phyloP scores from a whole-genome alignment of 768 basidiomycete genomes.

The Suillus bovinus region DNA sequence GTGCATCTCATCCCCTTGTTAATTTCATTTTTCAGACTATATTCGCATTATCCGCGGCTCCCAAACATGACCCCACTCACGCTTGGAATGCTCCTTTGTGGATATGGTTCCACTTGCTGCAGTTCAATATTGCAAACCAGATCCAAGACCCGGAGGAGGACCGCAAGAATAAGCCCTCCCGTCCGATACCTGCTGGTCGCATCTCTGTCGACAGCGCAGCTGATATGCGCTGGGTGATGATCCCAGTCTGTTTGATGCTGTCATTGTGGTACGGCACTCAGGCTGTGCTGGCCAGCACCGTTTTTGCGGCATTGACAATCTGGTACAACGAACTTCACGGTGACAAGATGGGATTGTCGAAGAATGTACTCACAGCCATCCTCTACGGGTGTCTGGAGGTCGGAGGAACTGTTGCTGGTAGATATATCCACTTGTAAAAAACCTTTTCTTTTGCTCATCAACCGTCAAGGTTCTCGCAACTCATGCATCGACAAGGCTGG shows the following conservation, averaged over 20 bases:
- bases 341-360: constrained; percentile 39
- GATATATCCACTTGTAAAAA: not conserved
- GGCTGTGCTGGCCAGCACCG: constrained; percentile 34
- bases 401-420: constrained; percentile 40
- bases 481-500: constrained; percentile 27
- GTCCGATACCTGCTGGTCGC: constrained; percentile 44
- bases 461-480: constrained; percentile 24
- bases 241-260: constrained; percentile 31
- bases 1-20: not conserved
- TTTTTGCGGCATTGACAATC: constrained; percentile 28
- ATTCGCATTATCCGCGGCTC: constrained; percentile 30
- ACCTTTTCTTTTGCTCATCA: not conserved
- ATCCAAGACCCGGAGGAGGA: constrained; percentile 40
- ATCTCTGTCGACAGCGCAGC: constrained; percentile 34
- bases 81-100: constrained; percentile 33
- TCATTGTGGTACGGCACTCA: constrained; percentile 33
- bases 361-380: constrained; percentile 40
- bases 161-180: constrained; percentile 39
- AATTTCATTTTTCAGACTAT: constrained; percentile 24
- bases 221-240: constrained; percentile 36
- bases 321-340: constrained; percentile 42
- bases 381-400: constrained; percentile 39
- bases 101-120: constrained; percentile 45
- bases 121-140: constrained; percentile 43
- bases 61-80: constrained; percentile 13